Evolutionary conservation across 208 protist genomes (phyloP), one percentile per base, ranked within the genome.

Genomic region (Acanthamoeba lenticulata): DNA sequence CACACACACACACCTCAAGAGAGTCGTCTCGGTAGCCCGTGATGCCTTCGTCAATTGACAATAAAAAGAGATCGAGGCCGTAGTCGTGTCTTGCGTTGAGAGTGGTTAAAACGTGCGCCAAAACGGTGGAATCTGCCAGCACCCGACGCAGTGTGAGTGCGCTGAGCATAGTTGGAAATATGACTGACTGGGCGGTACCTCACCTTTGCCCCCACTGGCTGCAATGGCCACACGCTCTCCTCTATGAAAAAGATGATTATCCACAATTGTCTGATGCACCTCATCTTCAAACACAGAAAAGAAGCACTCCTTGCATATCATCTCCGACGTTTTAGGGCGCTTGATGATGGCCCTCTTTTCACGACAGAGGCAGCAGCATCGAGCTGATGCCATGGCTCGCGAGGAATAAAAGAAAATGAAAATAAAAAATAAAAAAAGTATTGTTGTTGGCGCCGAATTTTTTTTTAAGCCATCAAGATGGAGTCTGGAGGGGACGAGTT

Each of bases 31-130:
- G 74, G 38, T 85, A 85, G 13, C 99, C 99, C 13, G 96, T 95
- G 94, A 99, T 99, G 57, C 99, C 99, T 95, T 99, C 99, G 94
- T 99, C 99, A 81, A 99, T 98, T 90, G 98, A 99, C 44, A 99
- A 96, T 9, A 99, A 95, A 44, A 98, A 96, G 52, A 99, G 93
- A 49, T 98, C 95, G 34, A 99, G 94, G 47, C 98, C 98, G 91
- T 99, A 99, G 36, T 97, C 93, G 95, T 99, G 92, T 19, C 97
- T 97, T 34, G 97, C 96, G 94, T 99, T 99, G 19, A 99, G 96
- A 0, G 96, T 93, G 62, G 95, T 96, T 94, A 99, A 94, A 9
- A 99, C 96, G 94, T 99, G 97, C 42, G 99, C 98, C 21, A 99
- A 95, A 9, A 99, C 98, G 1, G 98, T 99, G 79, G 98, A 99